Evolutionary conservation across 164 flowering plant species (phyloP), one percentile per base, ranked within the genome.

Genomic region (Berberis thunbergii): DNA sequence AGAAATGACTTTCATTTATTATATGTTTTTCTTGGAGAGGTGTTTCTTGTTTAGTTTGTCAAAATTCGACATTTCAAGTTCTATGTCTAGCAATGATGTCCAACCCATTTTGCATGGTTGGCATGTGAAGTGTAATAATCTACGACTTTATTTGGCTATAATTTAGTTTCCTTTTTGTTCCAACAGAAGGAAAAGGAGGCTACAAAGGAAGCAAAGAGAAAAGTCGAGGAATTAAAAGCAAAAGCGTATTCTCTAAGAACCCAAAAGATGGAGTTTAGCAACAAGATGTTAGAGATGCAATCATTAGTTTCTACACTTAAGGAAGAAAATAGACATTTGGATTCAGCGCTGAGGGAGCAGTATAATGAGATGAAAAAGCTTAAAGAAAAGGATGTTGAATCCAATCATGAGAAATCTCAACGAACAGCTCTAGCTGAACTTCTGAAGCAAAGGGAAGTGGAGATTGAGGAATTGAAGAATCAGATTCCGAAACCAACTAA

Each of bases 181-280:
- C 7, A 39, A 64, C 80, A 89, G 96, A 84, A 80, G 60, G 89
- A 89, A 70, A 75, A 71, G 67, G 83, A 81, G 11, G 55, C 67
- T 7, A 46, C 41, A 52, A 79, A 78, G 59, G 87, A 81, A 68
- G 60, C 70, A 69, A 78, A 68, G 54, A 75, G 45, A 71, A 84
- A 80, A 70, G 7, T 49, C 7, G 86, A 81, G 67, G 89, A 79
- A 68, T 65, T 82, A 84, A 81, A 73, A 65, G 72, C 66, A 3
- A 84, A 78, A 71, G 13, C 73, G n/a, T 68, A 69, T 48, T 53
- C 72, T 39, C 78, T 84, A 10, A 70, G 79, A 65, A 68, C 62
- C 59, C 81, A 85, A 61, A 87, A 87, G 72, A 67, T 66, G 67
- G 84, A 83, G 63, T 77, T 84, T 10, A 74, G 70, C n/a, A 63